These are phyloP conservation scores for Erodium texanum DNA, from an alignment of 441 rosid genomes.

Conservation along the genomic window DNA sequence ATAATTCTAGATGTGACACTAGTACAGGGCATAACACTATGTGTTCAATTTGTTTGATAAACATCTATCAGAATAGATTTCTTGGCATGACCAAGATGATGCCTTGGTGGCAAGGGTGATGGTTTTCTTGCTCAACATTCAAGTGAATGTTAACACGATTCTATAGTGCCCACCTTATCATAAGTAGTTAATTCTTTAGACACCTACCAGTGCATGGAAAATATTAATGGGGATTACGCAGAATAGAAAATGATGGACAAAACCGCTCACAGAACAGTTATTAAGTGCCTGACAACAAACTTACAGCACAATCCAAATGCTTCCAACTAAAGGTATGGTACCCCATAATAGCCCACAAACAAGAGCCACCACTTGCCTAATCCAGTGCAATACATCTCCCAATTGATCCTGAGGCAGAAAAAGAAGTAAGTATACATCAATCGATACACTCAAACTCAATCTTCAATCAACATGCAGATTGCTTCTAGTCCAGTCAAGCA, in stretches of 20 bases:
- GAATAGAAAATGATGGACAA: background rate
- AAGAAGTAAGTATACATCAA: background rate
- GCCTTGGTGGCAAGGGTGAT: background rate
- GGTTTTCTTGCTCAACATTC: background rate
- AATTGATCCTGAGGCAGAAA: constrained; percentile 67
- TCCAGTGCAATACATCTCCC: constrained; percentile 98
- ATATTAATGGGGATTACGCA: too few species aligned
- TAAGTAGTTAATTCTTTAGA: background rate
- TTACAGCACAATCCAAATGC: constrained; percentile 74
- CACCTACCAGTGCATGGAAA: background rate
- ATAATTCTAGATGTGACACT: background rate
- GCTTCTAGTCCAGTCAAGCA: too few species aligned
- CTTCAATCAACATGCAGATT: too few species aligned
- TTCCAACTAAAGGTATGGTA: constrained; percentile 76
- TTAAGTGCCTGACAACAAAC: constrained; percentile 19
- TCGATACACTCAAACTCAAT: too few species aligned
- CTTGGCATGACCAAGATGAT: background rate
- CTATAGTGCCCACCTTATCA: background rate
- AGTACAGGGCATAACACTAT: background rate
- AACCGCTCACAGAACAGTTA: background rate
- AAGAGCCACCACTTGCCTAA: constrained; percentile 70
- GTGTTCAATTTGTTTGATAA: background rate
- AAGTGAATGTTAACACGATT: background rate
- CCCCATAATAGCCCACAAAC: constrained; percentile 86
- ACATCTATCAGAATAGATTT: too few species aligned